Base-by-base conservation (phyloP, 345 rosid species). In the Excoecaria cochinchinensis region DNA sequence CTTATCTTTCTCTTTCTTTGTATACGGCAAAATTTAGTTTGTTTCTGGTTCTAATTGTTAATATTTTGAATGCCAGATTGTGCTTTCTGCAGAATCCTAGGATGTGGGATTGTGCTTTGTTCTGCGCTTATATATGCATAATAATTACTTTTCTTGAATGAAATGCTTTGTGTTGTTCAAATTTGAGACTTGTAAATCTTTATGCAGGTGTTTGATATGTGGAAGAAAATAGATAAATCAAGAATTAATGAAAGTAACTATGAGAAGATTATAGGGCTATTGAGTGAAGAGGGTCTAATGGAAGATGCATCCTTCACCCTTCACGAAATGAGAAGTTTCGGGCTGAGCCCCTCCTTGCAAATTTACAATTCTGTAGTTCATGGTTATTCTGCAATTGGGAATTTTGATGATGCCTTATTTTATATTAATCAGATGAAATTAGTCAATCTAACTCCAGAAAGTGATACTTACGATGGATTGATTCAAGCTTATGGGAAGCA, bases 191-290 rank as follows among this genome's bases (percentile, higher is more conserved):
- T 72, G 24, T 31, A 72, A 3, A 36, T 80, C 9, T 70, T 39
- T 75, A 68, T n/a, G 24, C 81, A 92, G 93, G 87, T 90, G 21
- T 90, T 88, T 84, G 81, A 87, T 79, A 68, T 78, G 83, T 90
- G 97, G 93, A 89, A 83, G 86, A 72, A 60, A 19, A 63, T 81
- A 36, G 91, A 88, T 36, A 75, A 70, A 46, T 86, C 87, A 1
- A 71, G 92, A 75, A 77, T 82, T 69, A 90, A 51, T 75, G 88
- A 84, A 56, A 53, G 75, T 57, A 87, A 86, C 74, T 90, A 83
- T 73, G 87, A 89, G 79, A 87, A 60, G 87, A 84, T 90, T 76
- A 84, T 87, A 42, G 82, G 72, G 78, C 65, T 86, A 67, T 77
- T 91, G 76, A 64, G 87, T 53, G 86, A 82, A 40, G 90, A 83